Percentiles rank a stretch among this genome's conserved stretches.
These are phyloP conservation scores for Pseudogymnoascus verrucosus DNA, from an alignment of 2,329 filamentous ascomycete genomes.

Conservation along the genomic window DNA sequence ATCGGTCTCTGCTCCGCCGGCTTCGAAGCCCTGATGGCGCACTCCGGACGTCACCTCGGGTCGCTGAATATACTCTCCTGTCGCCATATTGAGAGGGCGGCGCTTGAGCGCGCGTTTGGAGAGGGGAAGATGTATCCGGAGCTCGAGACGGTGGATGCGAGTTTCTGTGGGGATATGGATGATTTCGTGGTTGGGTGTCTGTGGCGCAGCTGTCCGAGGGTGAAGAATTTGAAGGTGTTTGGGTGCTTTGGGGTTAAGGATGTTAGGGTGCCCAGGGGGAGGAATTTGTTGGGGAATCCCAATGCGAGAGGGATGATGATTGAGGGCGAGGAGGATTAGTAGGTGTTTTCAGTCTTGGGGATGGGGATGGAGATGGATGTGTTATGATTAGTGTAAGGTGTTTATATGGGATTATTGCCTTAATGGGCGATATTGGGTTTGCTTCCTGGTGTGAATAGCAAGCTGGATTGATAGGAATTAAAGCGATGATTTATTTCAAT, in stretches of 20 bases:
- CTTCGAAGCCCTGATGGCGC: slow-evolving; percentile 74
- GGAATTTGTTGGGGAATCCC: slow-evolving; percentile 49
- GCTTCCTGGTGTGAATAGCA: neutral
- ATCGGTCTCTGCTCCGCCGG: slow-evolving; percentile 69
- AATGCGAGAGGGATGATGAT: slow-evolving; percentile 54
- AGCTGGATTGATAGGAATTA: neutral
- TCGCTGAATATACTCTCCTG: slow-evolving; percentile 74
- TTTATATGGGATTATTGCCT: neutral
- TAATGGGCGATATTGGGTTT: neutral
- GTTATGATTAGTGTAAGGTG: neutral
- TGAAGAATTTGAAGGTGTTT: slow-evolving; percentile 54
- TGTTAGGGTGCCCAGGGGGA: slow-evolving; percentile 45
- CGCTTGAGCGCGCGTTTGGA: slow-evolving; percentile 67
- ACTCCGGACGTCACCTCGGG: slow-evolving; percentile 61
- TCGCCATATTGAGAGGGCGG: slow-evolving; percentile 65
- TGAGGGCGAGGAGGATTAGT: slow-evolving; percentile 33
- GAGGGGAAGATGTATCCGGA: slow-evolving; percentile 48
- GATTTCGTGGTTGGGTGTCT: slow-evolving; percentile 56
- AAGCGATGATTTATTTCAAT: neutral
- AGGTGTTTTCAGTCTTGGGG: neutral
- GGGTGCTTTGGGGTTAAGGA: slow-evolving; percentile 56
- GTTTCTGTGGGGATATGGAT: slow-evolving; percentile 63
- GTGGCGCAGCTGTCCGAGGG: slow-evolving; percentile 54
- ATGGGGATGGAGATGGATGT: neutral
- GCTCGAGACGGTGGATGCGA: slow-evolving; percentile 65